Percentiles rank a stretch among this genome's conserved stretches.
Conservation (phyloP, 495 filamentous ascomycete species). For the Aspergillus haitiensis region DNA sequence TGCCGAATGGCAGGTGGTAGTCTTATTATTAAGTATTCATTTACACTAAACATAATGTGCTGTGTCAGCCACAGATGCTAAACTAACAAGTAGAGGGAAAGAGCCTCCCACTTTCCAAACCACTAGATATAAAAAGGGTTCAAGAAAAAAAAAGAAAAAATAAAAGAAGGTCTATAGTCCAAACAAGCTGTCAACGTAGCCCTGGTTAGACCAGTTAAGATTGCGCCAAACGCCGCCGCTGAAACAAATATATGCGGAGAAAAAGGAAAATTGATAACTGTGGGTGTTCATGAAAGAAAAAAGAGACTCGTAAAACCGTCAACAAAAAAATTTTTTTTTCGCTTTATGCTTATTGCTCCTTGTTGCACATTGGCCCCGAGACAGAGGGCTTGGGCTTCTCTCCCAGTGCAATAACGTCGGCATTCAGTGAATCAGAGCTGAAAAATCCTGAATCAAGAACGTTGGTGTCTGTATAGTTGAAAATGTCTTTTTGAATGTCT, state of each 20-base stretch:
- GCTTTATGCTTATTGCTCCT: slow-evolving; percentile 17
- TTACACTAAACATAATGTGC: background rate
- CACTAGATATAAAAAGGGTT: background rate
- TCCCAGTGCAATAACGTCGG: slow-evolving; percentile 26
- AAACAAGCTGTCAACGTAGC: background rate
- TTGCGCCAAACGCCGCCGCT: slow-evolving; percentile 44
- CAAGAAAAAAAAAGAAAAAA: background rate
- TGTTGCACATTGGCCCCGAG: slow-evolving; percentile 18
- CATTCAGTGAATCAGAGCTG: slow-evolving; percentile 39
- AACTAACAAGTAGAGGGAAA: background rate
- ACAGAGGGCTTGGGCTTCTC: slow-evolving; percentile 27
- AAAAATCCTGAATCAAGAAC: slow-evolving; percentile 45
- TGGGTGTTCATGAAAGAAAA: slow-evolving; percentile 13
- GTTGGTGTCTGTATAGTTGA: slow-evolving; percentile 30
- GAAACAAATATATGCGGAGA: slow-evolving; percentile 18
- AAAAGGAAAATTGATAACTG: slow-evolving; percentile 5
- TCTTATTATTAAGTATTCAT: too few relatives aligned
- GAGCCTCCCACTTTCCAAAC: background rate
- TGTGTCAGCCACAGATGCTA: background rate
- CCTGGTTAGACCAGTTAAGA: slow-evolving; percentile 4
- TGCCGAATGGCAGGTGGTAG: too few relatives aligned
- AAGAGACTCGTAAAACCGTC: slow-evolving; percentile 29
- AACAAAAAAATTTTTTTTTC: background rate
- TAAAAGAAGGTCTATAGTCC: slow-evolving; percentile 6
- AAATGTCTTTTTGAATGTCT: slow-evolving; percentile 36